Conservation (phyloP, 352 stramenopile species). For the Globisporangium parvum region DNA sequence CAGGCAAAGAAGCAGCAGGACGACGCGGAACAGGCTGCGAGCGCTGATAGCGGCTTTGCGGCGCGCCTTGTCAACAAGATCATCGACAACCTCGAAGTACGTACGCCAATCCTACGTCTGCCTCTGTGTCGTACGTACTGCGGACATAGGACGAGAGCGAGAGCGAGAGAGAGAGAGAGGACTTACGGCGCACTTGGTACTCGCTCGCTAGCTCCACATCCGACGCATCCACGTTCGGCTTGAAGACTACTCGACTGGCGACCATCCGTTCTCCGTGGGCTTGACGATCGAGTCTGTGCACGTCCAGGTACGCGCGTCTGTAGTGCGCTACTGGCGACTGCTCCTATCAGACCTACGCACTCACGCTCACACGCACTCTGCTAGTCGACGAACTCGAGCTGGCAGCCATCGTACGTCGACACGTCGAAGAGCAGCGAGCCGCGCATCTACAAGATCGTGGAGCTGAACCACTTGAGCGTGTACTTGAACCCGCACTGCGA, state of each 20-base stretch:
- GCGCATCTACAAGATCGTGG: slow-evolving; percentile 87
- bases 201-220: slow-evolving; percentile 51
- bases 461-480: slow-evolving; percentile 84
- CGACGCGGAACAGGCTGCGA: slow-evolving; percentile 10
- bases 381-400: slow-evolving; percentile 84
- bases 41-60: slow-evolving; percentile 58
- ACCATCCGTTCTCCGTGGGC: slow-evolving; percentile 77
- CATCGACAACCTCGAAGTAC: slow-evolving; percentile 83
- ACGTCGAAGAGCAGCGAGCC: slow-evolving; percentile 70
- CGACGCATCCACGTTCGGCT: slow-evolving; percentile 81
- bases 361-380: neutral
- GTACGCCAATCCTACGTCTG: neutral
- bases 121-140: slow-evolving; percentile 3
- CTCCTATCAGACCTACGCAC: neutral
- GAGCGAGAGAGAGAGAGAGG: neutral
- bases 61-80: slow-evolving; percentile 84
- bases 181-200: too few relatives aligned
- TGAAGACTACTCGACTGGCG: slow-evolving; percentile 67
- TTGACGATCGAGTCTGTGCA: slow-evolving; percentile 84
- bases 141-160: slow-evolving; percentile 1
- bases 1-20: slow-evolving; percentile 62
- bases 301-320: slow-evolving; percentile 32
- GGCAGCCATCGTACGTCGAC: slow-evolving; percentile 83
- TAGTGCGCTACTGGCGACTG: neutral
- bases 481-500: slow-evolving; percentile 82